Base-by-base conservation (phyloP, 176 grass and related monocot genomes). In the Dendrocalamus sinicus region DNA sequence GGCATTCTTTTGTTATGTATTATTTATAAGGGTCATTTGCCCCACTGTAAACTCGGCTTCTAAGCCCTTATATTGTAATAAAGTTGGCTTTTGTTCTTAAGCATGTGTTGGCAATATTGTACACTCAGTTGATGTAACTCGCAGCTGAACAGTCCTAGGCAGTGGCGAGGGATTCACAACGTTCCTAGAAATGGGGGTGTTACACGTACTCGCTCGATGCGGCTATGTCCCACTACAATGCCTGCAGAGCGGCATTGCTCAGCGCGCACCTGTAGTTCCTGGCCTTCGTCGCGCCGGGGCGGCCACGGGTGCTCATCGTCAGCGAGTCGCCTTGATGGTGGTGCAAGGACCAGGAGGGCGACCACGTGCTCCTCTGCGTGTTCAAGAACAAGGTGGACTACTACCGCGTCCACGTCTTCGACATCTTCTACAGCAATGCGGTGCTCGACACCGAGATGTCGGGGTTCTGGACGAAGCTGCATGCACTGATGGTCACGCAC, bases 311-410 rank as follows among this genome's bases (percentile, higher is more conserved):
- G 52, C 90, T 98, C 11, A 75, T 98, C 22, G 91, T 98, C 44
- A 98, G 93, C 26, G 93, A 93, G 1, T 95, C 96, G 0, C 37
- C 96, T 45, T 91, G 90, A 24, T 88, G 91, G 13, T 78, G 83
- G 24, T 95, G 93, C 83, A 79, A 59, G 54, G 80, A 91, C 48
- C 59, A 88, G 4, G 84, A 86, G 3, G 96, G 96, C 50, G 96
- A 95, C 90, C 93, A 95, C 59, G 63, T 92, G 40, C 93, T 95
- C 53, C 64, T 98, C 51, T 91, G 91, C 64, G 86, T 89, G 14
- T 87, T 89, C 67, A 98, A 98, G 89, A 98, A 98, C 86, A 98
- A 98, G 90, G 92, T 87, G 19, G 96, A 98, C 83, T 98, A 98
- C 88, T 98, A 91, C 78, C 93, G 91, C 70, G 75, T 95, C 79